Conservation (phyloP, 2,329 filamentous ascomycete species). For the Curvularia spicifera region DNA sequence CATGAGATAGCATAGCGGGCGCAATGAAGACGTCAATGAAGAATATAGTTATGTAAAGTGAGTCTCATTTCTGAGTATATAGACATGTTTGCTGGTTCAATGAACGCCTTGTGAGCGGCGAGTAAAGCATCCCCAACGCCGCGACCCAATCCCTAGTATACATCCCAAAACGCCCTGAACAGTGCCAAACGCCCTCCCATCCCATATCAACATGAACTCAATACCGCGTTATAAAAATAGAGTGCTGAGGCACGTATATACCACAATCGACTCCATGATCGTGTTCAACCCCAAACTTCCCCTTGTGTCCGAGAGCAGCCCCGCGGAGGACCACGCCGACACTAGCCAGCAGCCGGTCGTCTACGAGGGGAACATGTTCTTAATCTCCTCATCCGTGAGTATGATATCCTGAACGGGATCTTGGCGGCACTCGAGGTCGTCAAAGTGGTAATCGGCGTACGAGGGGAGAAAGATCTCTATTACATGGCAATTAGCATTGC, state of each 20-base stretch:
- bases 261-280: neutral
- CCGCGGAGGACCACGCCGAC: neutral
- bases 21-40: neutral
- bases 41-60: neutral
- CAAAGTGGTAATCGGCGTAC: slow-evolving; percentile 73
- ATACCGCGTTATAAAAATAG: neutral
- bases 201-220: neutral
- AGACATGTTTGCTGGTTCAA: neutral
- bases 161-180: slow-evolving; percentile 5
- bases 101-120: neutral
- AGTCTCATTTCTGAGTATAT: neutral
- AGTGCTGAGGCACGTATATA: neutral
- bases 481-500: neutral
- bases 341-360: neutral
- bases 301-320: neutral
- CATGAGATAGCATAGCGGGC: neutral
- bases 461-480: slow-evolving; percentile 81
- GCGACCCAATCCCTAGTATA: slow-evolving; percentile 2
- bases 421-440: slow-evolving; percentile 75
- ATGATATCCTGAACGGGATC: slow-evolving; percentile 81
- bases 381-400: slow-evolving; percentile 74
- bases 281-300: neutral
- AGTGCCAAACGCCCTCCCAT: slow-evolving; percentile 5
- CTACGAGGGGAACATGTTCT: slow-evolving; percentile 42
- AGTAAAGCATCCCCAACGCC: neutral